These are phyloP conservation scores for Boletus rufocinnamomeus DNA, from an alignment of 768 basidiomycete species.

Conservation along the genomic window DNA sequence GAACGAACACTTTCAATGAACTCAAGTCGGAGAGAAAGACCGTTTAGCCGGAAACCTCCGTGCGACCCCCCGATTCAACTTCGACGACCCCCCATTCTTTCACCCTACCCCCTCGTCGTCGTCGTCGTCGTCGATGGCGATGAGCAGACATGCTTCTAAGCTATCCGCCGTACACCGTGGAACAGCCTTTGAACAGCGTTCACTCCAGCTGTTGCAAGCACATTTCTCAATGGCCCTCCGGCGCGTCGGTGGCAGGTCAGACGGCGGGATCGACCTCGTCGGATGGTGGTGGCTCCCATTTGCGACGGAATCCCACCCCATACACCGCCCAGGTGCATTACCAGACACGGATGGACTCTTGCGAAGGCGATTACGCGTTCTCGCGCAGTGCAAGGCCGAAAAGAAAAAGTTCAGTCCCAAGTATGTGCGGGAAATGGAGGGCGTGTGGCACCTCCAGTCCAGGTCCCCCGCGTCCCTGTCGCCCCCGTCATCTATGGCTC, in stretches of 20 bases:
- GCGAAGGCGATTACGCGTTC: slow-evolving; percentile 65
- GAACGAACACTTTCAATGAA: neutral
- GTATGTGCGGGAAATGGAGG: slow-evolving; percentile 87
- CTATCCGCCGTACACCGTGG: slow-evolving; percentile 69
- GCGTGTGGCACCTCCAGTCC: slow-evolving; percentile 58
- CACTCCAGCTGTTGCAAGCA: slow-evolving; percentile 57
- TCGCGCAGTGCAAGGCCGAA: slow-evolving; percentile 93
- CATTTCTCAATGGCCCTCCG: slow-evolving; percentile 78
- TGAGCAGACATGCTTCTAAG: neutral
- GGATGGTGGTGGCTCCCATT: slow-evolving; percentile 93
- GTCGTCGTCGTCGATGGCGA: neutral
- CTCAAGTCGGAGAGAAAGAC: neutral
- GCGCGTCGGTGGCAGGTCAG: slow-evolving; percentile 82
- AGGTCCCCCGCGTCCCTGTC: neutral
- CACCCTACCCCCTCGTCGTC: no score
- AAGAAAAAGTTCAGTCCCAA: slow-evolving; percentile 77
- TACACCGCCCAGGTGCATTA: slow-evolving; percentile 8
- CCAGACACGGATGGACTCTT: slow-evolving; percentile 17
- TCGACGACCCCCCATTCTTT: slow-evolving; percentile 9
- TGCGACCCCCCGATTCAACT: slow-evolving; percentile 20
- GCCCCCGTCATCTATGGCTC: neutral
- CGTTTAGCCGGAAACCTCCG: slow-evolving; percentile 22
- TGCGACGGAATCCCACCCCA: neutral
- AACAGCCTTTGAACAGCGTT: slow-evolving; percentile 71
- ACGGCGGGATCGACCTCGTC: slow-evolving; percentile 85